Evolutionary conservation across 345 rosid genomes (phyloP).

Genomic region (Populus nigra): DNA sequence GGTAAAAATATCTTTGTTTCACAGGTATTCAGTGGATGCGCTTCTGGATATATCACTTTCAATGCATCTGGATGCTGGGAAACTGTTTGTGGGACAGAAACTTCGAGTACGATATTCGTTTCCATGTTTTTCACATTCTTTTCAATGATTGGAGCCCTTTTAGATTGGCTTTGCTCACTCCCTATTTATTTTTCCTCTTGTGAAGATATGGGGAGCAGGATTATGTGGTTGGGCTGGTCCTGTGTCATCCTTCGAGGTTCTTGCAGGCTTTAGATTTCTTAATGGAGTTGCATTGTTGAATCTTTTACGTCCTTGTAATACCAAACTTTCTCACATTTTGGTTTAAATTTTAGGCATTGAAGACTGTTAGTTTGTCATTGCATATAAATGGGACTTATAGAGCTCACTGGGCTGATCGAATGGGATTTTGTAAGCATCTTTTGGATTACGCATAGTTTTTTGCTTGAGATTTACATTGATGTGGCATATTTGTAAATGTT

Average conservation of each 20-base stretch:
- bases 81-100: slow-evolving; percentile 84
- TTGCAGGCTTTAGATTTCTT: slow-evolving; percentile 22
- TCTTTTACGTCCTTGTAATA: slow-evolving; percentile 18
- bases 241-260: slow-evolving; percentile 87
- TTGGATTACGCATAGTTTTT: slow-evolving; percentile 15
- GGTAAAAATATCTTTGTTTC: slow-evolving; percentile 22
- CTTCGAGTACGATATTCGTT: slow-evolving; percentile 55
- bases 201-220: slow-evolving; percentile 85
- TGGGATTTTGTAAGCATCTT: slow-evolving; percentile 79
- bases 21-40: slow-evolving; percentile 80
- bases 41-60: slow-evolving; percentile 60
- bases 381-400: slow-evolving; percentile 90
- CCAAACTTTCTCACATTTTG: slow-evolving; percentile 14
- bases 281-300: slow-evolving; percentile 14
- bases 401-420: slow-evolving; percentile 90
- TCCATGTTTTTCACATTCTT: slow-evolving; percentile 16
- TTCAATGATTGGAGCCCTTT: slow-evolving; percentile 3
- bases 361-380: slow-evolving; percentile 51
- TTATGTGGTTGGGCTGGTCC: slow-evolving; percentile 81
- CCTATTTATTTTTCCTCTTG: slow-evolving; percentile 26
- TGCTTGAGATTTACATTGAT: slow-evolving; percentile 9
- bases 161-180: slow-evolving; percentile 19
- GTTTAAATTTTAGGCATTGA: slow-evolving; percentile 58
- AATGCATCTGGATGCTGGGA: slow-evolving; percentile 64
- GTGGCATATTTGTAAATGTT: slow-evolving; percentile 12